Conservation (phyloP, 2,329 filamentous ascomycete genomes). For the Didymella keratinophila region DNA sequence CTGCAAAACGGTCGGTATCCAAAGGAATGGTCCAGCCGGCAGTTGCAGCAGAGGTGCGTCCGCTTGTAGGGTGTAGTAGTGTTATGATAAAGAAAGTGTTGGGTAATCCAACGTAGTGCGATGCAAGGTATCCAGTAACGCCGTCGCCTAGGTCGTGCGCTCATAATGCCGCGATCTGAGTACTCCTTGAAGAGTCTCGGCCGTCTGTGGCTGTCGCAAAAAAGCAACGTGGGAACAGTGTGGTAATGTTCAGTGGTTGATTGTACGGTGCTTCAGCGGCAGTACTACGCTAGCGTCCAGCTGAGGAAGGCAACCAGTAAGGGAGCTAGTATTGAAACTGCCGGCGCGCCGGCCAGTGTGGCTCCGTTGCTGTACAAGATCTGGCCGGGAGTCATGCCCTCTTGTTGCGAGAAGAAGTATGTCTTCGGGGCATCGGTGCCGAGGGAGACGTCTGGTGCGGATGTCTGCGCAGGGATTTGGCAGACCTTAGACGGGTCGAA, state of each 20-base stretch:
- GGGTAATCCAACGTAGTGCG: constrained; percentile 11
- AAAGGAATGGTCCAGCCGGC: constrained; percentile 6
- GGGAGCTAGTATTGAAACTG: constrained; percentile 33
- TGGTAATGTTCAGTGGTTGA: constrained; percentile 16
- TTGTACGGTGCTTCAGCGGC: constrained; percentile 15
- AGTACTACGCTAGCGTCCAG: constrained; percentile 36
- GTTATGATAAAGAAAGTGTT: constrained; percentile 11
- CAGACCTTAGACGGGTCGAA: constrained; percentile 43
- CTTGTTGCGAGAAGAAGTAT: constrained; percentile 47
- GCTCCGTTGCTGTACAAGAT: constrained; percentile 33
- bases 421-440: constrained; percentile 42
- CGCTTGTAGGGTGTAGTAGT: constrained; percentile 1
- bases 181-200: constrained; percentile 10
- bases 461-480: constrained; percentile 44
- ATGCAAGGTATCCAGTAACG: constrained; percentile 23
- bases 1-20: constrained; percentile 3
- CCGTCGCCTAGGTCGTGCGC: constrained; percentile 28
- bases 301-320: constrained; percentile 39
- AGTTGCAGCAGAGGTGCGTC: constrained; percentile 4
- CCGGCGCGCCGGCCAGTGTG: constrained; percentile 26
- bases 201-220: constrained; percentile 15
- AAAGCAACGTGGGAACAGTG: constrained; percentile 19
- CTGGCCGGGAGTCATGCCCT: constrained; percentile 42
- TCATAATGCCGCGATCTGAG: constrained; percentile 18
- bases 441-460: constrained; percentile 37